Conservation (phyloP, 768 basidiomycete species). For the Mycena leptocephala region DNA sequence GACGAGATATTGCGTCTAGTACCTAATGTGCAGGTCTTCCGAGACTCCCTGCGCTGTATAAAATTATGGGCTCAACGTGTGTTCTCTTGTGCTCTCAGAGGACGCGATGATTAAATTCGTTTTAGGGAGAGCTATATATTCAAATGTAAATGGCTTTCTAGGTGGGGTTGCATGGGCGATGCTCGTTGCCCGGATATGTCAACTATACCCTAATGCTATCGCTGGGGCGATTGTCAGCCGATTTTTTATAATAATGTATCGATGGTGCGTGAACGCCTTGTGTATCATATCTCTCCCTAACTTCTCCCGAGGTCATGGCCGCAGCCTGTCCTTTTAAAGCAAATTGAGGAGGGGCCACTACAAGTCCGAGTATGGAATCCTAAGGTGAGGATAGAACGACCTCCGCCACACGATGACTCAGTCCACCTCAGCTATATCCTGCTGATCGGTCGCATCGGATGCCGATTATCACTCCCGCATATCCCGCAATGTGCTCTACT, state of each 20-base stretch:
- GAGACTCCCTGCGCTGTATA: slow-evolving; percentile 95
- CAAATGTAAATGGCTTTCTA: slow-evolving; percentile 97
- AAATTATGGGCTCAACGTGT: slow-evolving; percentile 97
- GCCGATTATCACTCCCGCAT: slow-evolving; percentile 99
- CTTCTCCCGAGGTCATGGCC: slow-evolving; percentile 92
- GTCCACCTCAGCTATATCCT: slow-evolving; percentile 80
- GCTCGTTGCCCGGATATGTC: slow-evolving; percentile 99
- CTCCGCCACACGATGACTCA: slow-evolving; percentile 5
- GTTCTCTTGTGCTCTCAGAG: slow-evolving; percentile 46
- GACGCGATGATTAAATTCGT: slow-evolving; percentile 2
- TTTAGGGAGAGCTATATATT: slow-evolving; percentile 95
- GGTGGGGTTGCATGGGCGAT: slow-evolving; percentile 99
- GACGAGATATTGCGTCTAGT: slow-evolving; percentile 97
- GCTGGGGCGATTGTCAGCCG: slow-evolving; percentile 97
- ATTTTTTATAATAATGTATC: slow-evolving; percentile 98
- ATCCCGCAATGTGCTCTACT: slow-evolving; percentile 99
- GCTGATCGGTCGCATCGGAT: slow-evolving; percentile 95
- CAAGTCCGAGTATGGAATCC: slow-evolving; percentile 99
- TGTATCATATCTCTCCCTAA: slow-evolving; percentile 1
- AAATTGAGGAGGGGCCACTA: slow-evolving; percentile 95
- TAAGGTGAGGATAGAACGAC: slow-evolving; percentile 64
- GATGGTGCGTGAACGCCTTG: slow-evolving; percentile 77
- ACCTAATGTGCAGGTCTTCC: slow-evolving; percentile 94
- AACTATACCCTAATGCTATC: slow-evolving; percentile 95
- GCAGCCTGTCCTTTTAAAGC: slow-evolving; percentile 96